Conservation (phyloP, 2,329 filamentous ascomycete species). For the Teratosphaeria epicoccoides region DNA sequence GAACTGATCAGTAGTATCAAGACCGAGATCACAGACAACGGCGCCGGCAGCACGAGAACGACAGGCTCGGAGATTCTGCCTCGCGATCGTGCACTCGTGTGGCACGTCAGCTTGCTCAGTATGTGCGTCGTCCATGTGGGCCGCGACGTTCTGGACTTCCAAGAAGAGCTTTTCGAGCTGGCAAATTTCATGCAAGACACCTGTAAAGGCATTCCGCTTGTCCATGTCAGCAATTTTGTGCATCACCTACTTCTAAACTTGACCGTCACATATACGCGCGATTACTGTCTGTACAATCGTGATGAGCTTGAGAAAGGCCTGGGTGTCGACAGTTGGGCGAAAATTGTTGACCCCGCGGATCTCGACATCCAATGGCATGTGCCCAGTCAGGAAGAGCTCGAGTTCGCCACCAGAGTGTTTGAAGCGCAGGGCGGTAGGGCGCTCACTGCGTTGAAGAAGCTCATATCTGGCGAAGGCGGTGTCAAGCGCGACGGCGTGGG, state of each 20-base stretch:
- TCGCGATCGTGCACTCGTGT: slow-evolving; percentile 82
- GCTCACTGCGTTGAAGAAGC: slow-evolving; percentile 58
- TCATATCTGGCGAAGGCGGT: slow-evolving; percentile 66
- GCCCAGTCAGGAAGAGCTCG: slow-evolving; percentile 65
- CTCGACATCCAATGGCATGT: slow-evolving; percentile 87
- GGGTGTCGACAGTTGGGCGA: slow-evolving; percentile 73
- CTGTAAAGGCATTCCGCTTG: slow-evolving; percentile 84
- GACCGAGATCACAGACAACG: slow-evolving; percentile 93
- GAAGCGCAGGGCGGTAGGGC: slow-evolving; percentile 71
- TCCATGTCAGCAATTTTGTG: slow-evolving; percentile 95
- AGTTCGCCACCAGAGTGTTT: slow-evolving; percentile 83
- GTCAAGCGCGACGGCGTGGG: slow-evolving; percentile 89
- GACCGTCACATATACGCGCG: slow-evolving; percentile 85
- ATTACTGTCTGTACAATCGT: slow-evolving; percentile 81
- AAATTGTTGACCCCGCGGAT: slow-evolving; percentile 59
- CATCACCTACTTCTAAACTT: slow-evolving; percentile 92
- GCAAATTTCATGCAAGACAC: slow-evolving; percentile 94
- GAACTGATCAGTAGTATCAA: slow-evolving; percentile 86
- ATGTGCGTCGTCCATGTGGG: slow-evolving; percentile 98
- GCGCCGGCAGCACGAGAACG: slow-evolving; percentile 86
- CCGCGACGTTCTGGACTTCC: slow-evolving; percentile 77
- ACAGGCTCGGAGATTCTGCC: slow-evolving; percentile 89
- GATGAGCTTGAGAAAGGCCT: slow-evolving; percentile 60
- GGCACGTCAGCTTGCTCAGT: slow-evolving; percentile 93
- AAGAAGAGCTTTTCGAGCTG: slow-evolving; percentile 79